Percentiles rank a stretch among this genome's conserved stretches.
These are phyloP conservation scores for Akanthomyces dipterigenus DNA, from an alignment of 2,329 filamentous ascomycete genomes.

Conservation along the genomic window DNA sequence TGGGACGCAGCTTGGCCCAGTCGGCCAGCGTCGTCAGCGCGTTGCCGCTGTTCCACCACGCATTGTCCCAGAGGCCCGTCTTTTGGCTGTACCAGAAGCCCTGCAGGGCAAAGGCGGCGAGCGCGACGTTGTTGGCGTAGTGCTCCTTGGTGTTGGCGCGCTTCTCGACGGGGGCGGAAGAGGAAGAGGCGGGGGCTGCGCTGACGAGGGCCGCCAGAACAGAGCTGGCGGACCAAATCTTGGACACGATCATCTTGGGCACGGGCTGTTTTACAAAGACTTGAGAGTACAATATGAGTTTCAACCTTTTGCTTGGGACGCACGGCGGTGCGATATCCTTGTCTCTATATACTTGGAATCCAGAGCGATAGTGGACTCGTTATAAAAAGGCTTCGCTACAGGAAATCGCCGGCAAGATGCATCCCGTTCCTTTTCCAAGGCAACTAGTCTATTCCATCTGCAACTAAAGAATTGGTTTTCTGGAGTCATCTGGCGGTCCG, in stretches of 20 bases:
- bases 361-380: not conserved
- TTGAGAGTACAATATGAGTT: too few relatives aligned
- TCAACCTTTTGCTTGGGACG: too few relatives aligned
- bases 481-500: not conserved
- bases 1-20: constrained; percentile 32
- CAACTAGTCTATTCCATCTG: not conserved
- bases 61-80: constrained; percentile 57
- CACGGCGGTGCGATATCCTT: not conserved
- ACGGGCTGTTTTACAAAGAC: not conserved
- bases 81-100: constrained; percentile 49
- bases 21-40: constrained; percentile 56
- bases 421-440: not conserved
- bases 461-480: not conserved
- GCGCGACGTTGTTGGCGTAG: not conserved
- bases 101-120: not conserved
- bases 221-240: not conserved
- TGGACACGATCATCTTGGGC: not conserved
- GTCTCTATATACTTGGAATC: not conserved
- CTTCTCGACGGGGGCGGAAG: not conserved
- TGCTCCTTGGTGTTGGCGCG: not conserved
- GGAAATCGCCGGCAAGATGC: not conserved
- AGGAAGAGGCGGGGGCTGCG: not conserved
- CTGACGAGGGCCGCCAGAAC: not conserved
- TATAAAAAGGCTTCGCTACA: not conserved
- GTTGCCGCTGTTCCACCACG: constrained; percentile 71